These are phyloP conservation scores for Spinellus fusiger DNA, from an alignment of 192 early-diverging fungal species.

Conservation along the genomic window DNA sequence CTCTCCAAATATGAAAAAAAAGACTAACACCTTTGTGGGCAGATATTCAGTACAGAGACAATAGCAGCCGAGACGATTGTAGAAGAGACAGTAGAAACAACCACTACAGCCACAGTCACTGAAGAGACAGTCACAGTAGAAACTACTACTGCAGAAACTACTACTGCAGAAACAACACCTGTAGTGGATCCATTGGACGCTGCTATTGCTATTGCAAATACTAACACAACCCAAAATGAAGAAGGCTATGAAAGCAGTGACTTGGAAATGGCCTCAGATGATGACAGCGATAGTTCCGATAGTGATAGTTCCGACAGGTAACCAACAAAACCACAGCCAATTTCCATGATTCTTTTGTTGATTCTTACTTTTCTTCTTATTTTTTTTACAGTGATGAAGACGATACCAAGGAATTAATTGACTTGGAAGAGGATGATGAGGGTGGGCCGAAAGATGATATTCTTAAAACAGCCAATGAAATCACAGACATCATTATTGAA, in stretches of 20 bases:
- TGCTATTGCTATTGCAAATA: slow-evolving; percentile 20
- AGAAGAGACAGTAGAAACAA: background rate
- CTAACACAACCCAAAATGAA: background rate
- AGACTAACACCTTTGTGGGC: too few species aligned
- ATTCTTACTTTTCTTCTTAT: background rate
- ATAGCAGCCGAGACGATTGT: background rate
- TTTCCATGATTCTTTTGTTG: background rate
- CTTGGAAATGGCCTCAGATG: slow-evolving; percentile 33
- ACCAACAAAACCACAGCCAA: too few species aligned
- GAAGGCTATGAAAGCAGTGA: slow-evolving; percentile 43
- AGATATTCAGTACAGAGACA: too few species aligned
- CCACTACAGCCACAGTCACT: background rate
- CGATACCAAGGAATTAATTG: background rate
- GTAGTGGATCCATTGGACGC: slow-evolving; percentile 29
- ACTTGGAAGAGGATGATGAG: slow-evolving; percentile 29
- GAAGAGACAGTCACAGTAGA: background rate
- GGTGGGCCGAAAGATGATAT: slow-evolving; percentile 1
- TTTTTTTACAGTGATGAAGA: background rate
- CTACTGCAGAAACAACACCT: background rate
- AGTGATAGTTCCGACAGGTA: too few species aligned
- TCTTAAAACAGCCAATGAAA: slow-evolving; percentile 57
- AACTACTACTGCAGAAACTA: background rate
- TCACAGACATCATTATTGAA: slow-evolving; percentile 41
- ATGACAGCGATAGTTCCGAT: slow-evolving; percentile 9
- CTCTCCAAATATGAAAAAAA: too few species aligned